Evolutionary conservation across 805 yeast species (phyloP), one percentile per base, ranked within the genome.

Genomic region (Saturnispora besseyi): DNA sequence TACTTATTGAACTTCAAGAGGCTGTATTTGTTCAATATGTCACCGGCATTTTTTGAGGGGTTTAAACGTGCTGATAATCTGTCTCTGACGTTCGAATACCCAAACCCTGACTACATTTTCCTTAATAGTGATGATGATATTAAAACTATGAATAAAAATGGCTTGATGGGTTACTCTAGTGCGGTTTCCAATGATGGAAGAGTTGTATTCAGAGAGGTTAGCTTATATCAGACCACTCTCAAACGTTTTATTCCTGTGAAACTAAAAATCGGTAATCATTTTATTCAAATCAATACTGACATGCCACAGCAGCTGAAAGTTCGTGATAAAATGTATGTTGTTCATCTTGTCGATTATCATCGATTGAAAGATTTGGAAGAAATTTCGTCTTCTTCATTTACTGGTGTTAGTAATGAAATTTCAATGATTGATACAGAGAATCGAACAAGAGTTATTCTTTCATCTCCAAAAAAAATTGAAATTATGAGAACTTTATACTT

Each of bases 401-500:
- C 79, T 1, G 76, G 79, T 2, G 74, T 72, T 31, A 59, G 76
- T 3, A 72, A 74, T 46, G 83, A 78, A 55, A 70, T 79, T 48
- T 72, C 79, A 0, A 64, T 81, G 49, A 44, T 52, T 18, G 66
- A 65, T 21, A 58, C 73, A 40, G 58, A 54, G 24, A 62, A 67
- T 47, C 70, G 69, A 4, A 57, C 53, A 15, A 63, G 60, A 18
- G 52, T 78, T 30, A 67, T 75, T n/a, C 59, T 79, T 42, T 59
- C 75, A 9, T 74, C 81, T 29, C 62, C 73, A 1, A 78, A 77
- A 57, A 74, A 71, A 54, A 60, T 76, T 48, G 91, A 84, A 57
- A 82, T 85, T n/a, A 74, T 85, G 65, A 71, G 89, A 55, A 76
- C 84, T 53, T 62, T 85, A 38, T 82, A 83, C 56, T 83, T 82